Evolutionary conservation across 139 green algal genomes (phyloP).

Genomic region (Nannochloris sp.): DNA sequence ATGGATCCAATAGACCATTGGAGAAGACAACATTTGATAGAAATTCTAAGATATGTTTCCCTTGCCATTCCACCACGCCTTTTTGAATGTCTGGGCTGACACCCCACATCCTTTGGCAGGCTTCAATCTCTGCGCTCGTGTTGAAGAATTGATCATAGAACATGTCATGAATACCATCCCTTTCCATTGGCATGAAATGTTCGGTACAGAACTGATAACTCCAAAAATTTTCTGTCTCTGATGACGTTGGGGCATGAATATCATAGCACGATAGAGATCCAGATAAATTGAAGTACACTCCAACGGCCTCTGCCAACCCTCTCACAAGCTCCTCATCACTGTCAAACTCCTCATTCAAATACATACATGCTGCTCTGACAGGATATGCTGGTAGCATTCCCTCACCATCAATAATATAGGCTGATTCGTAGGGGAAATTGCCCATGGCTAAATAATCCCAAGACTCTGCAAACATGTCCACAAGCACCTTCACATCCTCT

Average conservation of each 20-base stretch:
- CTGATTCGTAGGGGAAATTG: conserved; percentile 43
- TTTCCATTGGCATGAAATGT: conserved; percentile 29
- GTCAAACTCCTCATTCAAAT: conserved; percentile 21
- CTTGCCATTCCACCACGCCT: conserved; percentile 34
- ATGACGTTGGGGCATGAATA: conserved; percentile 9
- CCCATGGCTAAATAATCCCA: conserved; percentile 45
- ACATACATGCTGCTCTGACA: conserved; percentile 42
- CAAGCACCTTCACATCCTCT: conserved; percentile 29
- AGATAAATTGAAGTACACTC: conserved; percentile 77
- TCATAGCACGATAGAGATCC: conserved; percentile 46
- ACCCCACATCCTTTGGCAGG: conserved; percentile 57
- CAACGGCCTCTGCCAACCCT: conserved; percentile 36
- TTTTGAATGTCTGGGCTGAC: conserved; percentile 39
- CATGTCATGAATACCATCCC: conserved; percentile 41
- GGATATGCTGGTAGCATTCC: conserved; percentile 48
- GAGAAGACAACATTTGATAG: conserved; percentile 44
- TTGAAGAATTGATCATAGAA: conserved; percentile 34
- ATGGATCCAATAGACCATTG: conserved; percentile 36
- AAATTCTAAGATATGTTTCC: conserved; percentile 19
- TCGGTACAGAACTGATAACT: conserved; percentile 40
- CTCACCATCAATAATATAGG: conserved; percentile 49
- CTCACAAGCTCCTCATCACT: conserved; percentile 24
- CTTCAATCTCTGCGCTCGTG: conserved; percentile 9
- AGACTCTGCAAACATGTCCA: conserved; percentile 23
- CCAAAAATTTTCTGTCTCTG: conserved; percentile 66